A percentile compares a stretch with the other conserved stretches of the same genome.
Conservation (phyloP, 139 green algal species). For the Marvania coccoides region DNA sequence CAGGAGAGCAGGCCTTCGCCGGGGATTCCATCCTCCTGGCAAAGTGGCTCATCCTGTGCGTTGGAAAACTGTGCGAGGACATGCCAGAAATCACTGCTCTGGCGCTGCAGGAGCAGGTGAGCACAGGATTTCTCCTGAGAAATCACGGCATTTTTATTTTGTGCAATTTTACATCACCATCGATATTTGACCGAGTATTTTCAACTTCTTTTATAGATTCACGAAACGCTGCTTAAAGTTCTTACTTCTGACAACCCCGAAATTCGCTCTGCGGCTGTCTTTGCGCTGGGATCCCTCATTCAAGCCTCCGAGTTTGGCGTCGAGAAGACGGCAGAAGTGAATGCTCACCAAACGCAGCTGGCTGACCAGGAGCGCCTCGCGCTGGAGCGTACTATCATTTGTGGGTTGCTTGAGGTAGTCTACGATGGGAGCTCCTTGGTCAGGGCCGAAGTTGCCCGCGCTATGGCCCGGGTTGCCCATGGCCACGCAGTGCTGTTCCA, state of each 20-base stretch:
- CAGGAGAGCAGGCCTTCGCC: neutral
- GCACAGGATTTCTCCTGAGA: neutral
- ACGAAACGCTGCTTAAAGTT: conserved; percentile 46
- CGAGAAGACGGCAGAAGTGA: neutral
- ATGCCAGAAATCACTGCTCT: conserved; percentile 22
- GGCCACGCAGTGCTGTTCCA: conserved; percentile 48
- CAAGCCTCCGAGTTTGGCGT: conserved; percentile 9
- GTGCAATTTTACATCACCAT: too few species aligned
- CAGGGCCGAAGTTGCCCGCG: conserved; percentile 58
- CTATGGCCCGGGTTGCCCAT: conserved; percentile 57
- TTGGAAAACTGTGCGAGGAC: conserved; percentile 82
- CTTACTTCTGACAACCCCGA: conserved; percentile 47
- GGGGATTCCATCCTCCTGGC: conserved; percentile 49
- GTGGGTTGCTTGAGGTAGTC: conserved; percentile 40
- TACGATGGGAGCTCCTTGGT: conserved; percentile 68
- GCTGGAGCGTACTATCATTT: conserved; percentile 28
- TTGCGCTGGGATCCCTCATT: conserved; percentile 72
- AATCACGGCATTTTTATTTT: too few species aligned
- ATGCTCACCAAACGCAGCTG: neutral
- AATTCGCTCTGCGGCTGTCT: conserved; percentile 81
- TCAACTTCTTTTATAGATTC: conserved; percentile 20
- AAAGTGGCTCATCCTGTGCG: conserved; percentile 86
- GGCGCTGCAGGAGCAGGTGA: conserved; percentile 27
- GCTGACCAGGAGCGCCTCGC: neutral
- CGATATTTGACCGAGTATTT: neutral